Evolutionary conservation across 2,329 filamentous ascomycete species (phyloP).

Genomic region (Nigrograna mackinnonii): DNA sequence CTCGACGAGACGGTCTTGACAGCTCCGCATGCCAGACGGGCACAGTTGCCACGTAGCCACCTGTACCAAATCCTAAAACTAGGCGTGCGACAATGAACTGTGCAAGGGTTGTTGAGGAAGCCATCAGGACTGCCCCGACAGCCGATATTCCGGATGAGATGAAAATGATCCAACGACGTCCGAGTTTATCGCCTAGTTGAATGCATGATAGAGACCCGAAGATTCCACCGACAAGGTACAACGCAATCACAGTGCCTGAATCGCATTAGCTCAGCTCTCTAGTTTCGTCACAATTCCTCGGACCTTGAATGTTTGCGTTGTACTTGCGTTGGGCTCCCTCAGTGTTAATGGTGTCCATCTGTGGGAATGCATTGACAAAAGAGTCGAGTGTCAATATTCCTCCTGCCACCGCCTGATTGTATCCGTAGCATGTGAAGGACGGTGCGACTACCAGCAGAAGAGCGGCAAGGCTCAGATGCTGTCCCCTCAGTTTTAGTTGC

Average conservation of each 20-base stretch:
- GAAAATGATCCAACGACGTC: constrained; percentile 51
- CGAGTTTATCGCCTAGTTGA: constrained; percentile 50
- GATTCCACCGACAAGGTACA: constrained; percentile 51
- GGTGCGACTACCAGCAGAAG: constrained; percentile 43
- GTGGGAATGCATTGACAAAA: constrained; percentile 51
- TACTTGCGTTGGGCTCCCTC: constrained; percentile 45
- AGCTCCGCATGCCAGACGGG: constrained; percentile 53
- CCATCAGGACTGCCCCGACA: constrained; percentile 49
- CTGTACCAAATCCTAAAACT: constrained; percentile 49
- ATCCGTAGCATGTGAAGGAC: constrained; percentile 55
- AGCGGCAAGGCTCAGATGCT: constrained; percentile 32
- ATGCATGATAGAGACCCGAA: constrained; percentile 51
- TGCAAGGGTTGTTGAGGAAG: constrained; percentile 48
- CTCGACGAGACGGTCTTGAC: constrained; percentile 41
- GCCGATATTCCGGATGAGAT: constrained; percentile 44
- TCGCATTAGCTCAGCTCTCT: too few relatives aligned
- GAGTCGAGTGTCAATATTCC: constrained; percentile 47
- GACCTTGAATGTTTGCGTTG: constrained; percentile 52
- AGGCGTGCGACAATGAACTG: constrained; percentile 53
- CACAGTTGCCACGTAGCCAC: constrained; percentile 47
- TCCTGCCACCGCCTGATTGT: constrained; percentile 57
- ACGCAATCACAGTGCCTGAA: constrained; percentile 48
- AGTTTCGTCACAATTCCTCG: too few relatives aligned
- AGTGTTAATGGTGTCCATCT: constrained; percentile 53
- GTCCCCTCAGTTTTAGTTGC: constrained; percentile 27